phyloP scores from a whole-genome alignment of 2,329 filamentous ascomycete species.

The Trichoderma brevicompactum region DNA sequence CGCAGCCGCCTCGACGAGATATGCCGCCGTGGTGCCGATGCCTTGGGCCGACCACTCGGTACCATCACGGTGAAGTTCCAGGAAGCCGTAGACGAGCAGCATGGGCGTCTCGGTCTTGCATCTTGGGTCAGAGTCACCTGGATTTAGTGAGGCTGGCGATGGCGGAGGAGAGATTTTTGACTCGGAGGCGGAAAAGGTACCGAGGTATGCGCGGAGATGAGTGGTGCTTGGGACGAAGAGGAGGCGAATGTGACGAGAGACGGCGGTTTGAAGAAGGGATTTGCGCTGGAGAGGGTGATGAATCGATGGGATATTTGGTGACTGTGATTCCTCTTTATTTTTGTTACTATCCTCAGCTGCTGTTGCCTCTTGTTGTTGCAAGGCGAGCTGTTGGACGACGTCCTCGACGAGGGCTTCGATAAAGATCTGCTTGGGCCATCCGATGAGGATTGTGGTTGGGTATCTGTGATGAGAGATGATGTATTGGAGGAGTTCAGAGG shows the following conservation, averaged over 20 bases:
- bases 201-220: conserved; percentile 76
- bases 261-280: conserved; percentile 70
- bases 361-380: background rate
- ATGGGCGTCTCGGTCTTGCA: conserved; percentile 41
- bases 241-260: conserved; percentile 69
- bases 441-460: conserved; percentile 72
- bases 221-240: conserved; percentile 76
- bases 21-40: conserved; percentile 64
- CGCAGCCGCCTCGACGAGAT: conserved; percentile 63
- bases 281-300: conserved; percentile 56
- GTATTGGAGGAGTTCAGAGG: conserved; percentile 66
- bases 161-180: conserved; percentile 40
- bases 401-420: conserved; percentile 60
- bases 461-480: conserved; percentile 60
- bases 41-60: conserved; percentile 79
- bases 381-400: conserved; percentile 40
- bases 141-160: background rate
- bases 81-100: conserved; percentile 67
- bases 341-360: conserved; percentile 5
- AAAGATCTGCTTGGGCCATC: conserved; percentile 68
- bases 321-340: background rate
- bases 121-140: background rate
- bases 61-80: conserved; percentile 68
- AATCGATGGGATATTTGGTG: background rate
- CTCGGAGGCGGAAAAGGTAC: conserved; percentile 53